Evolutionary conservation across 805 yeast species (phyloP).

Genomic region (Saturnispora halmiae): DNA sequence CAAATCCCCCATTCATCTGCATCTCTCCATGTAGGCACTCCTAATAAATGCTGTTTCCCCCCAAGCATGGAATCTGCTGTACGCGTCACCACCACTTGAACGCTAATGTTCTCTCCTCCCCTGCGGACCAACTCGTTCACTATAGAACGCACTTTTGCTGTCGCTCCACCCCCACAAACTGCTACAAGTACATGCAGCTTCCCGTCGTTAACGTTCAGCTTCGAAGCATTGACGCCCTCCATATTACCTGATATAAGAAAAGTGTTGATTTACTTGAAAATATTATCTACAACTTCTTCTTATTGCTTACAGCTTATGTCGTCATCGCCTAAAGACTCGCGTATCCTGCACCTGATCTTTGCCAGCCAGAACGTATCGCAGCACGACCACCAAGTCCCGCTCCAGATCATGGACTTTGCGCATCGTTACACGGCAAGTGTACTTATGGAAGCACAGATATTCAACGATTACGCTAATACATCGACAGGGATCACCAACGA

Average conservation of each 20-base stretch:
- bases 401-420: constrained; percentile 96
- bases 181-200: constrained; percentile 49
- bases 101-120: no score
- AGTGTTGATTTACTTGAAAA: no score
- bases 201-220: no score
- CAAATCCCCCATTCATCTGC: constrained; percentile 49
- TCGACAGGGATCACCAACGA: constrained; percentile 59
- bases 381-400: constrained; percentile 92
- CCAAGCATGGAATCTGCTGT: constrained; percentile 48
- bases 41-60: constrained; percentile 35
- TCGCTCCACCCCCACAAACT: constrained; percentile 49
- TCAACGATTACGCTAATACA: constrained; percentile 69
- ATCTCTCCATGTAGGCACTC: constrained; percentile 48
- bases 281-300: no score
- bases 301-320: no score
- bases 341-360: constrained; percentile 78
- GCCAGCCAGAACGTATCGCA: constrained; percentile 89
- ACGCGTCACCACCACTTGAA: constrained; percentile 46
- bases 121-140: no score
- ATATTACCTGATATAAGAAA: no score
- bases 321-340: constrained; percentile 15
- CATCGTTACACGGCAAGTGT: constrained; percentile 79
- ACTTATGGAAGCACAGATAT: constrained; percentile 79
- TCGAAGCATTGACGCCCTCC: no score
- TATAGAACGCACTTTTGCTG: constrained; percentile 43